These are phyloP conservation scores for Pelargonium australe DNA, from an alignment of 441 rosid species.

Conservation along the genomic window DNA sequence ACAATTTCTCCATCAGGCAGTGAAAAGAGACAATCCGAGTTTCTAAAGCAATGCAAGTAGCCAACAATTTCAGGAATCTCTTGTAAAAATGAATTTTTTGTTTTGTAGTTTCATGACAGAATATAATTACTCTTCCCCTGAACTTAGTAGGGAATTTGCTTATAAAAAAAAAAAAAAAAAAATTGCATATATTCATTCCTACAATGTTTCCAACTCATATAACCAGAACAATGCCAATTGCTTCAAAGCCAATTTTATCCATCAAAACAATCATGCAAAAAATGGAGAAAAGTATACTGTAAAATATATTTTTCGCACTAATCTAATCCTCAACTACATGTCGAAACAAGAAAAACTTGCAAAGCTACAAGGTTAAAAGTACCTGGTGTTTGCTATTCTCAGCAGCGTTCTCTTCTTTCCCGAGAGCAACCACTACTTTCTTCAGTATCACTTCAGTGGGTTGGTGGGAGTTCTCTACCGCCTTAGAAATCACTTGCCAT, in stretches of 20 bases:
- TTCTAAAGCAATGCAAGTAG: background rate
- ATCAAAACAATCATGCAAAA: background rate
- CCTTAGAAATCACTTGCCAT: constrained; percentile 81
- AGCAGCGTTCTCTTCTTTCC: constrained; percentile 74
- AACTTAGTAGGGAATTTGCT: background rate
- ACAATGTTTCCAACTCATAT: too few relatives aligned
- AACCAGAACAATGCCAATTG: background rate
- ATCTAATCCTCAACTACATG: background rate
- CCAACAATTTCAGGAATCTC: background rate
- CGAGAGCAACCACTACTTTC: constrained; percentile 66
- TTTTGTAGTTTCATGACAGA: background rate
- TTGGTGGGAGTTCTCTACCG: constrained; percentile 86
- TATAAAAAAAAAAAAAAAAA: background rate
- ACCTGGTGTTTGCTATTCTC: constrained; percentile 38
- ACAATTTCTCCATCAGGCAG: background rate
- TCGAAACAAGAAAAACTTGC: background rate
- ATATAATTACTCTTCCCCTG: background rate
- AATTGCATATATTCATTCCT: background rate
- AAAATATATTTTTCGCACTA: background rate
- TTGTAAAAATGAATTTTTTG: background rate
- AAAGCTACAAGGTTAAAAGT: constrained; percentile 13
- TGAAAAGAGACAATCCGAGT: background rate
- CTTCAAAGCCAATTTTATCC: background rate
- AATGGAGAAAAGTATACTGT: background rate
- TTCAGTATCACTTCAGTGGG: constrained; percentile 70